Conservation (phyloP, 2,329 filamentous ascomycete genomes). For the Venturiaceae sp. region DNA sequence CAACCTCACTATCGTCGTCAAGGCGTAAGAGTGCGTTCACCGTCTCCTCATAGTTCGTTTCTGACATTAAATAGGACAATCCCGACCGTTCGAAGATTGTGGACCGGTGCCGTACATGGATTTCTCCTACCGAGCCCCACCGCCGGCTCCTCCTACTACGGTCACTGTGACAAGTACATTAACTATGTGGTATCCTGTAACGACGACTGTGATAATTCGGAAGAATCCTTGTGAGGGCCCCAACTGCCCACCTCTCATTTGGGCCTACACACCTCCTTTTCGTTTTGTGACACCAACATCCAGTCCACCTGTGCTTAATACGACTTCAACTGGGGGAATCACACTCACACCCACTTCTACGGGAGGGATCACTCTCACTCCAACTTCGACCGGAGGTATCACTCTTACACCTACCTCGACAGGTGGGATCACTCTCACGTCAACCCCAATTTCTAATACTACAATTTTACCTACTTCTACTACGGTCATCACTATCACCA, state of each 20-base stretch:
- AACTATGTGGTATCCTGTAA: background rate
- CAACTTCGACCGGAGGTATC: background rate
- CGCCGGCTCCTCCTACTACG: background rate
- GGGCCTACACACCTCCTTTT: background rate
- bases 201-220: background rate
- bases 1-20: background rate
- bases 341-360: background rate
- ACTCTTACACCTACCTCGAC: background rate
- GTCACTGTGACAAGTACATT: background rate
- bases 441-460: background rate
- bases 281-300: background rate
- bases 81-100: background rate
- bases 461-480: background rate
- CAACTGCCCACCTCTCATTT: constrained; percentile 1
- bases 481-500: background rate
- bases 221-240: background rate
- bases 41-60: background rate
- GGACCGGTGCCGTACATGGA: constrained; percentile 3
- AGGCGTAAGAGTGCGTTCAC: background rate
- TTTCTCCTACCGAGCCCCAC: background rate
- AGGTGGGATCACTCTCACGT: background rate
- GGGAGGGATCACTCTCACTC: background rate
- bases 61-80: background rate
- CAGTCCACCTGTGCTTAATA: background rate
- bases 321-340: background rate